Conservation (phyloP, 768 basidiomycete genomes). For the Coprinopsis cinerea region DNA sequence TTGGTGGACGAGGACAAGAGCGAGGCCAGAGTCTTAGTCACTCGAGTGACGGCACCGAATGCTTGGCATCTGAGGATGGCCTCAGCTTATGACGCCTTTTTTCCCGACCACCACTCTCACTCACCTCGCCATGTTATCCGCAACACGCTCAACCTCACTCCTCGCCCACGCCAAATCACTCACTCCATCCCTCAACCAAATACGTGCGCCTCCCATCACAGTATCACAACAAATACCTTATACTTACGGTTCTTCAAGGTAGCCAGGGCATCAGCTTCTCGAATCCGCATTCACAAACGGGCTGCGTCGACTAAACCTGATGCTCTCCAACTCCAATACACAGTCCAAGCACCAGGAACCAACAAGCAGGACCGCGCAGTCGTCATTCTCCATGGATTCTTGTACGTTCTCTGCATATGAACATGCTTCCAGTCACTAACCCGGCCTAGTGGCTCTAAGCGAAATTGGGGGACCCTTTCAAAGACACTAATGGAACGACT, state of each 20-base stretch:
- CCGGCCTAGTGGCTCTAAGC: conserved; percentile 66
- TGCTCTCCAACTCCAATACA: background rate
- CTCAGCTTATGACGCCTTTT: too few relatives aligned
- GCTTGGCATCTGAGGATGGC: too few relatives aligned
- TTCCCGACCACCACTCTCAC: too few relatives aligned
- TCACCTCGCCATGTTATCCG: too few relatives aligned
- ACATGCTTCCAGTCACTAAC: background rate
- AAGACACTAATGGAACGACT: conserved; percentile 62
- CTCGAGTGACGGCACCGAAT: too few relatives aligned
- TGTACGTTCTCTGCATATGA: conserved; percentile 32
- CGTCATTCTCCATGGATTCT: conserved; percentile 58
- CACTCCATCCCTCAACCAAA: too few relatives aligned
- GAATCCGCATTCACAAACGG: background rate
- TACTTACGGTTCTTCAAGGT: background rate
- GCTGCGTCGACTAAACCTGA: background rate
- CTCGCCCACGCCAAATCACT: too few relatives aligned
- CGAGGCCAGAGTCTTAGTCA: too few relatives aligned
- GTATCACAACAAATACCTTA: background rate
- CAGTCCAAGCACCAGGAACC: background rate
- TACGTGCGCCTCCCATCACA: background rate
- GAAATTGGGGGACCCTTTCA: conserved; percentile 82
- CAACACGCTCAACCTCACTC: too few relatives aligned
- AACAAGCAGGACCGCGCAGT: conserved; percentile 33
- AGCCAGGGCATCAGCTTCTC: background rate
- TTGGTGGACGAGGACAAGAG: too few relatives aligned